Conservation (phyloP, 176 grass and related monocot genomes). For the Themeda triandra region DNA sequence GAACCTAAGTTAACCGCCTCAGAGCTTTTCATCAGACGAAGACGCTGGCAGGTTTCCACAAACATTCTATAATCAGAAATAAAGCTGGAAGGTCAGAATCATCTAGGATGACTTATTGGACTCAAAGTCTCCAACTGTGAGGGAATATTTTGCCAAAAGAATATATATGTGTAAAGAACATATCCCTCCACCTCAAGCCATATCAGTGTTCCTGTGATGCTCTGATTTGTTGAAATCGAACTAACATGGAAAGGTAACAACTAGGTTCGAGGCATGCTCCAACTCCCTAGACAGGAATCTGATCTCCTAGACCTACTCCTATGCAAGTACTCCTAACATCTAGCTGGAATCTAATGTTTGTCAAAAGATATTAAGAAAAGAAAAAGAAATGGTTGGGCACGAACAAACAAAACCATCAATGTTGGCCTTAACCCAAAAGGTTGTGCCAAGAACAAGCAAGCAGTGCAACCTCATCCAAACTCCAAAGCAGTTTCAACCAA, state of each 20-base stretch:
- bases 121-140: not conserved
- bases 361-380: slow-evolving; percentile 9
- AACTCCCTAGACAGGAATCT: slow-evolving; percentile 13
- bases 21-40: slow-evolving; percentile 83
- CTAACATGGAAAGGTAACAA: not conserved
- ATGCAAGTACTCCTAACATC: not conserved
- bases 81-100: not conserved
- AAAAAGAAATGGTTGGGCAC: not conserved
- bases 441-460: not conserved
- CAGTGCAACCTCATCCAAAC: slow-evolving; percentile 4
- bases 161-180: not conserved
- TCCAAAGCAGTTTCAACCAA: slow-evolving; percentile 11
- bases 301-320: slow-evolving; percentile 11
- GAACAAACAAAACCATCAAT: not conserved
- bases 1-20: slow-evolving; percentile 68
- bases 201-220: slow-evolving; percentile 1
- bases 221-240: not conserved
- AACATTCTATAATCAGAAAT: slow-evolving; percentile 67
- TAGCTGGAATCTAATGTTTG: not conserved
- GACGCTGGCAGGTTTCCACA: slow-evolving; percentile 65
- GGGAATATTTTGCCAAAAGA: not conserved
- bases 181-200: not conserved
- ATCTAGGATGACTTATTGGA: not conserved
- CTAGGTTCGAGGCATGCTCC: not conserved
- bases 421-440: not conserved